Base-by-base conservation (phyloP, 2,329 filamentous ascomycete genomes). In the Alternaria arborescens region DNA sequence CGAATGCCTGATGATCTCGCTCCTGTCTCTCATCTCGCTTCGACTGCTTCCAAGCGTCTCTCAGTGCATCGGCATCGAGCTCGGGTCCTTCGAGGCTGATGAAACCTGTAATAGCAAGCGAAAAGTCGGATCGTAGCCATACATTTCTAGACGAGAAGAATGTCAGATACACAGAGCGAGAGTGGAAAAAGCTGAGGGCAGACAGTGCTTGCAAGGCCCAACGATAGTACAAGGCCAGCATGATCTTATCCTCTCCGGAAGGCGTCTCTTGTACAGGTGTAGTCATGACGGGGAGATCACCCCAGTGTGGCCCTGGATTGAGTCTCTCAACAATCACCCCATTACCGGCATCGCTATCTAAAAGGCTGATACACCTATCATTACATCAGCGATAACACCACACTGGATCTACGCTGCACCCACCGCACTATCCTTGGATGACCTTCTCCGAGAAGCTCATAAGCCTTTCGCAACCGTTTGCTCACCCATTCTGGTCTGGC, bases 181-280 rank as follows among this genome's bases (percentile, higher is more conserved):
- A 62, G 22, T 62, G 55, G 3, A 41, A 8, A 22, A 41, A 56
- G 8, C n/a, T 28, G 8, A 62, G 36, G 7, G 62, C 62, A 16
- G 62, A 53, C 24, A 65, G 59, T 6, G 20, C 38, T 22, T 65
- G 62, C 4, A 65, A 56, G 1, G 62, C 55, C 62, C 62, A 65
- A 2, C 59, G 62, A 14, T 60, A 65, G 8, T 60, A 65, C 14
- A 65, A 5, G 5, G 41, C 54, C 30, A 65, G 16, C 52, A 65
- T 60, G 8, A 57, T 7, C 30, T 16, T 40, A 6, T 63, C 58
- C 4, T 51, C 38, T 43, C 42, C 40, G 3, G 43, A 57, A 12
- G 22, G 38, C 8, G 4, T 43, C 12, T 34, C 38, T 3, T 1
- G 34, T 28, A 57, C 12, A 38, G 61, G 61, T 8, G 57, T 4